phyloP scores from a whole-genome alignment of 164 flowering plant species.

The Santalum album region DNA sequence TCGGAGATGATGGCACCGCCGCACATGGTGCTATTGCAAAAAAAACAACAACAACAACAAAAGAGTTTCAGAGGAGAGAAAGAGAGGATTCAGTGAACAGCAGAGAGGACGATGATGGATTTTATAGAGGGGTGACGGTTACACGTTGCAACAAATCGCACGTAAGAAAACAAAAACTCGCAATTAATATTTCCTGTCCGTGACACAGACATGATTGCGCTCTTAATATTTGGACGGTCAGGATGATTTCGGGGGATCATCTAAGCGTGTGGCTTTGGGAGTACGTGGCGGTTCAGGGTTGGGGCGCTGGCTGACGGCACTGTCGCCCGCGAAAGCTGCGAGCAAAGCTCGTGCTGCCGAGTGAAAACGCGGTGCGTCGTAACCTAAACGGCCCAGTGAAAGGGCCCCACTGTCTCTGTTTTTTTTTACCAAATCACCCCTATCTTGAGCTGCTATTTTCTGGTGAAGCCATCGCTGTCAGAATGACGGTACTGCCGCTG shows the following conservation, averaged over 20 bases:
- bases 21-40: conserved; percentile 41
- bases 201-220: too few relatives aligned
- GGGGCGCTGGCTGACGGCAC: not conserved
- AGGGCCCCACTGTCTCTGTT: too few relatives aligned
- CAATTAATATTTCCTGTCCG: not conserved
- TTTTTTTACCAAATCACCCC: too few relatives aligned
- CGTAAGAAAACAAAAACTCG: conserved; percentile 2
- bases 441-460: too few relatives aligned
- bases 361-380: conserved; percentile 1
- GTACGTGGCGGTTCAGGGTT: conserved; percentile 5
- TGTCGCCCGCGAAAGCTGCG: not conserved
- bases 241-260: not conserved
- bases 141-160: not conserved
- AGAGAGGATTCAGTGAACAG: not conserved
- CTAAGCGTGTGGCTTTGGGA: too few relatives aligned
- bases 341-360: not conserved
- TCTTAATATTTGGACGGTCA: conserved; percentile 13
- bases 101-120: not conserved
- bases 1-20: conserved; percentile 69
- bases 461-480: too few relatives aligned
- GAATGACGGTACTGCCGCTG: too few relatives aligned
- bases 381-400: conserved; percentile 2
- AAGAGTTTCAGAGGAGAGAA: not conserved
- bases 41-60: too few relatives aligned
- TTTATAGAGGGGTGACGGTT: conserved; percentile 15